Base-by-base conservation (phyloP, 768 basidiomycete genomes). In the Neoboletus subvelutipes region DNA sequence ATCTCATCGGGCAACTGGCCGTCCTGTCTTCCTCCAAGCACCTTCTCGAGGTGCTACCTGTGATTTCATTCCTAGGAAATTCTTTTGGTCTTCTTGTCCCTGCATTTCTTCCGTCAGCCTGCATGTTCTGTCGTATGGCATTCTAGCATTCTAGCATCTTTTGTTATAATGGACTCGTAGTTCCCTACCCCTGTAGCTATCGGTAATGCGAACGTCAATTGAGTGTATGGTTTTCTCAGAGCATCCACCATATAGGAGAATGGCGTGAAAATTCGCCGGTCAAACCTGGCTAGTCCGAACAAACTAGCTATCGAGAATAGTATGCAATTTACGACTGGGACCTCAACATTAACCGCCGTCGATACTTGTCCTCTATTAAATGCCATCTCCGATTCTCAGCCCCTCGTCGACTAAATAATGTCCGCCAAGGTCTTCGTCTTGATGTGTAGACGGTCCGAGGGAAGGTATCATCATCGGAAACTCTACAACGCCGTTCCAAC, bases 11-110 rank as follows among this genome's bases (percentile, higher is more conserved):
- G 81, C 11, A 83, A 85, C 57, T 92, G 90, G 90, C 90, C 90
- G 1, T 86, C 82, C 56, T 77, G 78, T 52, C 80, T 92, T 48
- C 89, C 90, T 36, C 90, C 90, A 1, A 85, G 83, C 70, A 84
- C 85, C 10, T 92, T 88, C 72, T 90, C 90, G 52, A 82, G 89
- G 61, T 92, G 89, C 69, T 92, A 90, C 67, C 70, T 83, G 51
- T 90, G 63, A 73, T 46, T 52, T 50, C 55, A 33, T 20, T 36
- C 47, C 48, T 33, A 39, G 47, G 36, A 39, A 39, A 43, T 20
- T 45, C 26, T 53, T 55, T 54, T 50, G 45, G 48, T 53, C 54
- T 63, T 66, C 52, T 70, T 66, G 57, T 24, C 42, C 18, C 36
- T 39, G 36, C 40, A 51, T 43, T 18, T 46, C 40, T 37, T 48